These are phyloP conservation scores for Alternaria sp. DNA, from an alignment of 2,329 filamentous ascomycete genomes.

Conservation along the genomic window DNA sequence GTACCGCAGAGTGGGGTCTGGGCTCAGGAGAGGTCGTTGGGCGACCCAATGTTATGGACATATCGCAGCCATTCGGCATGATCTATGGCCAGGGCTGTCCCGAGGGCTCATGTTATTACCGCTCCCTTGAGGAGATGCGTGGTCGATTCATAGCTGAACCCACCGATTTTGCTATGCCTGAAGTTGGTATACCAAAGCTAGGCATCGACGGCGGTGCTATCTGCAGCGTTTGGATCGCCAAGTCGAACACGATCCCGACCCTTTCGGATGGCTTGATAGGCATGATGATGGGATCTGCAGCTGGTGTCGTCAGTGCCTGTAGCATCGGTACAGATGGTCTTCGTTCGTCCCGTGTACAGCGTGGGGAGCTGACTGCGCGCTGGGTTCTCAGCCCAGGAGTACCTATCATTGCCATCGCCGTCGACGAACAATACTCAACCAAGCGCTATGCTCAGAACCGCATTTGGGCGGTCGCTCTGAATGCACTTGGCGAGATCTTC, in stretches of 20 bases:
- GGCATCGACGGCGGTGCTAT: conserved; percentile 73
- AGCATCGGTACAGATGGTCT: conserved; percentile 69
- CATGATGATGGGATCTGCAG: conserved; percentile 81
- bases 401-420: conserved; percentile 80
- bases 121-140: conserved; percentile 73
- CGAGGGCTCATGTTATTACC: conserved; percentile 80
- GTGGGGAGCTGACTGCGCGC: conserved; percentile 80
- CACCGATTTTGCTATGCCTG: conserved; percentile 65
- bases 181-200: conserved; percentile 77
- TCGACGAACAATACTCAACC: conserved; percentile 81
- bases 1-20: conserved; percentile 76
- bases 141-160: conserved; percentile 75
- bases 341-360: conserved; percentile 67
- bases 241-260: conserved; percentile 73
- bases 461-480: conserved; percentile 91
- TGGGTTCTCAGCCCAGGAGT: conserved; percentile 94
- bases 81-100: conserved; percentile 86
- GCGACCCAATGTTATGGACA: conserved; percentile 85
- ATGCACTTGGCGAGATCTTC: conserved; percentile 90
- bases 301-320: conserved; percentile 83
- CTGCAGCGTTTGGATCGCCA: conserved; percentile 87
- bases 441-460: conserved; percentile 73
- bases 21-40: conserved; percentile 78
- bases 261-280: conserved; percentile 79
- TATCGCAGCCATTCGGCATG: conserved; percentile 84